A percentile compares a stretch with the other conserved stretches of the same genome.
These are phyloP conservation scores for Bipolaris oryzae DNA, from an alignment of 2,329 filamentous ascomycete species.

Conservation along the genomic window DNA sequence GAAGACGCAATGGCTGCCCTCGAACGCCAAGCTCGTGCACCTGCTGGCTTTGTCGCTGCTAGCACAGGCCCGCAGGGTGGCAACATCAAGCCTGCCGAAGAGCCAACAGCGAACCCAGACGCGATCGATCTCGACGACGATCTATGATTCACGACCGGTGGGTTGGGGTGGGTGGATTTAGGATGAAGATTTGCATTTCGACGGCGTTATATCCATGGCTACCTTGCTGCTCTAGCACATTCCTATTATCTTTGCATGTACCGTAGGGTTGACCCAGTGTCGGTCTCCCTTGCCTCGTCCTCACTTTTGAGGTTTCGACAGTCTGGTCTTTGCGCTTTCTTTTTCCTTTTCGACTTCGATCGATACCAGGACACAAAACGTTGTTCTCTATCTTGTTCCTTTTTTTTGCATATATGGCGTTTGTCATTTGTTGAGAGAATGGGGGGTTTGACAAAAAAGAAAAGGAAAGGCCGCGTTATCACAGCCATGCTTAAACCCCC, in stretches of 20 bases:
- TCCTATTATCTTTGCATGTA: slow-evolving; percentile 12
- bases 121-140: slow-evolving; percentile 72
- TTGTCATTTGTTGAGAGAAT: slow-evolving; percentile 3
- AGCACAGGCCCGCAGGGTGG: slow-evolving; percentile 74
- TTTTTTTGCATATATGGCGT: slow-evolving; percentile 17
- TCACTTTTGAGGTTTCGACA: slow-evolving; percentile 11
- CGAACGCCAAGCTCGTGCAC: slow-evolving; percentile 85
- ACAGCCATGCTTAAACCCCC: not conserved
- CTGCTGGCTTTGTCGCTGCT: slow-evolving; percentile 88
- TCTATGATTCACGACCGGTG: slow-evolving; percentile 39
- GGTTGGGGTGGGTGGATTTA: slow-evolving; percentile 11
- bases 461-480: not conserved
- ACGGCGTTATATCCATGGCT: slow-evolving; percentile 14
- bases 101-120: slow-evolving; percentile 73
- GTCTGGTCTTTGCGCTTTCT: slow-evolving; percentile 12
- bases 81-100: slow-evolving; percentile 54
- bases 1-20: slow-evolving; percentile 88
- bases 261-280: slow-evolving; percentile 12
- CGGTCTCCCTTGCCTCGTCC: slow-evolving; percentile 11
- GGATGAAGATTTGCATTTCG: slow-evolving; percentile 19
- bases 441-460: not conserved
- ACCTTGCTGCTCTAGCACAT: slow-evolving; percentile 14
- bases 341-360: slow-evolving; percentile 13
- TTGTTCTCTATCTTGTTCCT: slow-evolving; percentile 8
- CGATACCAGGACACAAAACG: slow-evolving; percentile 13